phyloP scores from a whole-genome alignment of 139 green algal species.

The Penium margaritaceum region DNA sequence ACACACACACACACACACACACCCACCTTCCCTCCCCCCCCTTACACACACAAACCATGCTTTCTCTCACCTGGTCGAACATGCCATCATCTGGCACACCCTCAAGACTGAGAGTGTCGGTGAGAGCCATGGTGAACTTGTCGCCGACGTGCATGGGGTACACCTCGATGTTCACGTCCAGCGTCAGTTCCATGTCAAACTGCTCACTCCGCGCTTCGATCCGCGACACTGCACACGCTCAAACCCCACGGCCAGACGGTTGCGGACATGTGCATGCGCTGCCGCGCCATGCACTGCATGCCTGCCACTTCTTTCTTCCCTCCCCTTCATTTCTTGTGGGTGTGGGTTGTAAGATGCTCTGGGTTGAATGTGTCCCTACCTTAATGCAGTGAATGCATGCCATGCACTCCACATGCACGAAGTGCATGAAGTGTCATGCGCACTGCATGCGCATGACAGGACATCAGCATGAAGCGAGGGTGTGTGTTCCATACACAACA shows the following conservation, averaged over 20 bases:
- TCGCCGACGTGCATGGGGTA: constrained; percentile 76
- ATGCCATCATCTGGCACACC: constrained; percentile 31
- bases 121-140: constrained; percentile 76
- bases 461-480: too few relatives aligned
- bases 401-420: too few relatives aligned
- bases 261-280: neutral
- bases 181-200: constrained; percentile 81
- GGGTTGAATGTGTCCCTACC: neutral
- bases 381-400: neutral
- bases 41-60: neutral
- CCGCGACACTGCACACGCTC: constrained; percentile 65
- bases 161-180: constrained; percentile 89
- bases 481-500: too few relatives aligned
- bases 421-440: too few relatives aligned
- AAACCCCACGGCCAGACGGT: neutral
- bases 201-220: constrained; percentile 66
- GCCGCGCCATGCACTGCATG: too few relatives aligned
- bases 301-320: too few relatives aligned
- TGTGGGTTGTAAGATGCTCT: neutral
- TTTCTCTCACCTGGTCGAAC: constrained; percentile 34
- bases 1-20: neutral
- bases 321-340: neutral
- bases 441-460: too few relatives aligned
- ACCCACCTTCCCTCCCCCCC: neutral
- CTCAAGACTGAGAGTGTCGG: constrained; percentile 68